Percentiles rank a stretch among this genome's conserved stretches.
phyloP scores from a whole-genome alignment of 208 protist genomes.

The Acanthamoeba culbertsoni region DNA sequence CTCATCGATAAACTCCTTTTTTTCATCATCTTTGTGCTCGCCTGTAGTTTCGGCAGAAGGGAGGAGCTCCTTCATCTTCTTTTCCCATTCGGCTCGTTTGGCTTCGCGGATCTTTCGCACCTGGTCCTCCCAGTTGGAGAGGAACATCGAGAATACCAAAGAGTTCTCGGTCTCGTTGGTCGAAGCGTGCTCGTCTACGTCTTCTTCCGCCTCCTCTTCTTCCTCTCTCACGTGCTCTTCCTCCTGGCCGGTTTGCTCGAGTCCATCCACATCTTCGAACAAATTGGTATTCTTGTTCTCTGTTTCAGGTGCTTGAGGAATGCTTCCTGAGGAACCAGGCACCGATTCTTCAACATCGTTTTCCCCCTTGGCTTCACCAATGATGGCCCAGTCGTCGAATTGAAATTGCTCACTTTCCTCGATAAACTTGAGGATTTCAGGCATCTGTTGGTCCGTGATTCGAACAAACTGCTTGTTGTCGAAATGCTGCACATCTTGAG shows the following conservation, averaged over 20 bases:
- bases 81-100: background rate
- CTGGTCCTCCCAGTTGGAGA: constrained; percentile 31
- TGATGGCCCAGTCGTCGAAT: constrained; percentile 37
- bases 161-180: background rate
- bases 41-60: background rate
- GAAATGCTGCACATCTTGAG: background rate
- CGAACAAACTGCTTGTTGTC: constrained; percentile 23
- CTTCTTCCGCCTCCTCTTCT: background rate
- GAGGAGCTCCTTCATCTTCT: background rate
- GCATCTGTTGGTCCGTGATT: constrained; percentile 16
- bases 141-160: constrained; percentile 35
- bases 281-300: background rate
- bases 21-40: background rate
- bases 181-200: background rate
- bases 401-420: constrained; percentile 24
- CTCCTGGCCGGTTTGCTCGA: background rate
- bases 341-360: background rate
- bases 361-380: background rate
- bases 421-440: constrained; percentile 33
- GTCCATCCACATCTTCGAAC: background rate
- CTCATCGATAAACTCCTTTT: background rate
- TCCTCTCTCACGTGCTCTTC: background rate
- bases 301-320: background rate
- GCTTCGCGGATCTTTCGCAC: background rate
- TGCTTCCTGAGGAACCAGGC: background rate